Base-by-base conservation (phyloP, 495 filamentous ascomycete species). In the Annulohypoxylon moriforme region DNA sequence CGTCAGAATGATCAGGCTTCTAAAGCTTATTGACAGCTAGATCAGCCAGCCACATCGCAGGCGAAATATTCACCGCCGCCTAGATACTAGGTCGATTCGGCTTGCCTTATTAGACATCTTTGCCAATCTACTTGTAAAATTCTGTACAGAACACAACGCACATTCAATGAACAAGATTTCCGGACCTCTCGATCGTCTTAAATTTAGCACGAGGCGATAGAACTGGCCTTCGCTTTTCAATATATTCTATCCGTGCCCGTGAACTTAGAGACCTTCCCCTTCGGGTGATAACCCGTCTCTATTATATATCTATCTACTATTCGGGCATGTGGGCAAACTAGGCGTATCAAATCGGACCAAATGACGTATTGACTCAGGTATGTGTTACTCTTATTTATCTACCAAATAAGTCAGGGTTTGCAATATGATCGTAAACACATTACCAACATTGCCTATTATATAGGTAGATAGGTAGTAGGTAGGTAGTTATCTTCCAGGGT, bases 1-100 rank as follows among this genome's bases (percentile, higher is more conserved):
- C 16, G 71, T 74, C 20, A 74, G 53, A 25, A 18, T 74, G 1
- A 7, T 68, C 13, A 56, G 36, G 11, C 33, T 36, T 16, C 61
- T 63, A n/a, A 38, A 44, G 34, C 5, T 55, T 8, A n/a, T 65
- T 42, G 25, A 31, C 27, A 29, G 27, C 27, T 29, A 29, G 6
- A 29, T 29, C 27, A 29, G 6, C 6, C 27, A 6, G 27, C 27
- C 27, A 29, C 6, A 29, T 29, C n/a, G n/a, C n/a, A n/a, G n/a
- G n/a, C n/a, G n/a, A n/a, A n/a, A n/a, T n/a, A n/a, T n/a, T n/a
- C n/a, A n/a, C n/a, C n/a, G n/a, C n/a, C n/a, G n/a, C n/a, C n/a
- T n/a, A n/a, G n/a, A n/a, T n/a, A n/a, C n/a, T n/a, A n/a, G n/a
- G n/a, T n/a, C n/a, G n/a, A n/a, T n/a, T n/a, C n/a, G n/a, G n/a